These are phyloP conservation scores for Chaetomidium leptoderma DNA, from an alignment of 495 filamentous ascomycete genomes.

Conservation along the genomic window DNA sequence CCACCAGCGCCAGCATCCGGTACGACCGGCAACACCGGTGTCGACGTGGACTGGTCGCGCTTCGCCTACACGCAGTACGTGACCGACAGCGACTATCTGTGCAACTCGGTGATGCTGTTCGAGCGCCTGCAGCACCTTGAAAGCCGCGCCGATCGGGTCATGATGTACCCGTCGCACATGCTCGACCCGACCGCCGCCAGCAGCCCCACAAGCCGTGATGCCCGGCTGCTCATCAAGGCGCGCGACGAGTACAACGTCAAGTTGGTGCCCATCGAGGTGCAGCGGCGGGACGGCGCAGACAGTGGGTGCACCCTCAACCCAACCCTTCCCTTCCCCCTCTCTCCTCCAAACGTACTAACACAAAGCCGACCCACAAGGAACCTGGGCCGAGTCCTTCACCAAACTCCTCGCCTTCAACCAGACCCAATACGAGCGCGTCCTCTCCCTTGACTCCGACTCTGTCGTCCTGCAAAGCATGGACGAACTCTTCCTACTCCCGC, in stretches of 20 bases:
- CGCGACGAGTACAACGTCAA: constrained; percentile 57
- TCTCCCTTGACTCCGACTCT: constrained; percentile 66
- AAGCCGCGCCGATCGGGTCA: constrained; percentile 59
- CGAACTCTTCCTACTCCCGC: constrained; percentile 69
- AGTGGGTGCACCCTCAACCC: constrained; percentile 26
- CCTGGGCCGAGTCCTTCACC: constrained; percentile 61
- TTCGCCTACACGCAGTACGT: constrained; percentile 72
- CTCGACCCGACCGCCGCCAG: constrained; percentile 29
- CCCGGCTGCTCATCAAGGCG: constrained; percentile 56
- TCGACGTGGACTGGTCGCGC: constrained; percentile 50
- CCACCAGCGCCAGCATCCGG: too few species aligned
- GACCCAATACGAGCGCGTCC: constrained; percentile 61
- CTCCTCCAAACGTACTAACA: not conserved
- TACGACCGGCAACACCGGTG: too few species aligned
- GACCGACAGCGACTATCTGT: constrained; percentile 63
- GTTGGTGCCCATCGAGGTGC: constrained; percentile 56
- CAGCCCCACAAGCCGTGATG: constrained; percentile 33
- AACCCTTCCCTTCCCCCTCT: too few species aligned
- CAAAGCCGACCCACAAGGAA: constrained; percentile 29
- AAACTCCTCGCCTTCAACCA: constrained; percentile 70
- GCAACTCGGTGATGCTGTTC: constrained; percentile 74
- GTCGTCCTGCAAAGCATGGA: constrained; percentile 63
- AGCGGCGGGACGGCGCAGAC: constrained; percentile 44
- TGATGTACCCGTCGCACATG: constrained; percentile 62
- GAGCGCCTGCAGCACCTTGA: constrained; percentile 57